Evolutionary conservation across 768 basidiomycete genomes (phyloP).

Genomic region (Auriscalpium vulgare): DNA sequence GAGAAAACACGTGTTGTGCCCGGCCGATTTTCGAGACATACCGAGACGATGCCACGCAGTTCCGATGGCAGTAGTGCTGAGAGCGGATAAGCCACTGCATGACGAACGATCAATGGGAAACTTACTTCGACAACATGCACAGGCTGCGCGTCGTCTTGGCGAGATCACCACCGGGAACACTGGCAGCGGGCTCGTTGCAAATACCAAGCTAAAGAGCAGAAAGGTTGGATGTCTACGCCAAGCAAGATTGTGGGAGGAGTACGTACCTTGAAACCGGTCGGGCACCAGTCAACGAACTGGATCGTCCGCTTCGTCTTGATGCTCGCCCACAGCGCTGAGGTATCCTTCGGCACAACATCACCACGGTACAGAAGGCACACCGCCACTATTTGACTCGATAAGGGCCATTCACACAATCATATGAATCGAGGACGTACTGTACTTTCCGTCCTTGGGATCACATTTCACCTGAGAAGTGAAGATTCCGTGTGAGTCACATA

Average conservation of each 20-base stretch:
- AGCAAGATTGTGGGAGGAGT: neutral
- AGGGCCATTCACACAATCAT: neutral
- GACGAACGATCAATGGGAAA: neutral
- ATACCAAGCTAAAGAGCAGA: conserved; percentile 67
- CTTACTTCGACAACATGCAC: conserved; percentile 93
- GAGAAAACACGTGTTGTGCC: neutral
- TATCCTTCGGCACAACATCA: conserved; percentile 96
- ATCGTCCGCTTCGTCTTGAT: conserved; percentile 98
- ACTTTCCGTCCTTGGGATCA: conserved; percentile 97
- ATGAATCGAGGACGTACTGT: conserved; percentile 53
- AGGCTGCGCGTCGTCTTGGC: conserved; percentile 90
- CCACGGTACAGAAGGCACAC: conserved; percentile 91
- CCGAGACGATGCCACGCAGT: conserved; percentile 87
- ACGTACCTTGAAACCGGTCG: conserved; percentile 85
- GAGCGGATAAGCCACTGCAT: neutral
- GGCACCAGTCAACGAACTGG: conserved; percentile 98
- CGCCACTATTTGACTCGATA: conserved; percentile 51
- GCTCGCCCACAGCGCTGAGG: conserved; percentile 84
- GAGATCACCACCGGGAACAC: conserved; percentile 90
- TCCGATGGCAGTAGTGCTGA: conserved; percentile 86
- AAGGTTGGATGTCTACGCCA: neutral
- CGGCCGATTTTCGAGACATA: conserved; percentile 19
- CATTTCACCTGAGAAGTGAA: conserved; percentile 51
- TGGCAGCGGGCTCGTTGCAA: conserved; percentile 92
- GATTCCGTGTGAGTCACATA: neutral